These are phyloP conservation scores for Hypoxylon cercidicola DNA, from an alignment of 495 filamentous ascomycete species.

Conservation along the genomic window DNA sequence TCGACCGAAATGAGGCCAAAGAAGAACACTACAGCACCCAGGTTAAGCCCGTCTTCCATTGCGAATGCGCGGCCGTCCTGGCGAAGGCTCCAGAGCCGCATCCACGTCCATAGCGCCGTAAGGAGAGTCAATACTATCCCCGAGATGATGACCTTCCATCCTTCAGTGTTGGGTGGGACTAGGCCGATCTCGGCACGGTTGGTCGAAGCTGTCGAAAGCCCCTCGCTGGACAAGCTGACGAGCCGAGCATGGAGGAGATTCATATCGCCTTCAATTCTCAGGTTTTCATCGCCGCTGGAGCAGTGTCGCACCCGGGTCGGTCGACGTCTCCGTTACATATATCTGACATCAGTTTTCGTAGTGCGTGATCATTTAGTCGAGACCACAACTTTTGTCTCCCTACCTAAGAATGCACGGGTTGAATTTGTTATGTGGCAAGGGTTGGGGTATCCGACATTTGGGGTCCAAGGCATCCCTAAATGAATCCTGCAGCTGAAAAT, in stretches of 20 bases:
- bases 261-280: conserved; percentile 21
- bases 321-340: conserved; percentile 22
- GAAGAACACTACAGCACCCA: conserved; percentile 33
- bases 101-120: conserved; percentile 32
- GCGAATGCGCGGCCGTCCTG: conserved; percentile 26
- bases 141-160: conserved; percentile 26
- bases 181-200: conserved; percentile 25
- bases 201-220: conserved; percentile 1
- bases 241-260: conserved; percentile 24
- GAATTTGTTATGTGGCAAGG: conserved; percentile 24
- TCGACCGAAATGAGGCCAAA: conserved; percentile 28
- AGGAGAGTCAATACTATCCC: conserved; percentile 23
- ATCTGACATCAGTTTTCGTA: conserved; percentile 1
- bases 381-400: conserved; percentile 11
- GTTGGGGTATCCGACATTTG: conserved; percentile 21
- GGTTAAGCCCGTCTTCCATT: conserved; percentile 32
- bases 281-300: conserved; percentile 16
- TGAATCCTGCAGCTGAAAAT: conserved; percentile 24
- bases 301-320: conserved; percentile 1
- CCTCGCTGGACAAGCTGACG: conserved; percentile 9
- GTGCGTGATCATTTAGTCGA: conserved; percentile 1
- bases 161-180: conserved; percentile 29
- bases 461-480: conserved; percentile 26
- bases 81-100: conserved; percentile 35
- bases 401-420: conserved; percentile 17